Base-by-base conservation (phyloP, 441 rosid species). In the Gossypium lobatum region DNA sequence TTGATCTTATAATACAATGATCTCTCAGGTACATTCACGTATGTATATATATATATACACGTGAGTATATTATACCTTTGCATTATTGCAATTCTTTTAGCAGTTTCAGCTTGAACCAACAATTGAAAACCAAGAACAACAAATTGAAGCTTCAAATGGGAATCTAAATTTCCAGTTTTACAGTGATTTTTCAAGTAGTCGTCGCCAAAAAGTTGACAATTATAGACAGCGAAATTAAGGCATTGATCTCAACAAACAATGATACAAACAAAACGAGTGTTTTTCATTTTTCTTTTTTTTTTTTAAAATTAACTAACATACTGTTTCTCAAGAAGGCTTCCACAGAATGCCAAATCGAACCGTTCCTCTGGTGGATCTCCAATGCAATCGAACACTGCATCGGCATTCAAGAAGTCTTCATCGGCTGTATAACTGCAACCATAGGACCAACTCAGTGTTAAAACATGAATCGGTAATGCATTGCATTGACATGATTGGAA, bases 361-460 rank as follows among this genome's bases (percentile, higher is more conserved):
- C 83, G 82, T 83, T 92, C 97, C 63, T 89, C 95, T 0, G 97
- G 98, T 79, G 97, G 97, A 85, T 95, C 97, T 77, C 98, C 97
- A 59, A 95, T 95, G 90, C 84, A 88, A 69, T 92, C 97, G 17
- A 95, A 91, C 8, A 95, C 91, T 0, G 97, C 97, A 74, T 92
- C 98, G 21, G 97, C 98, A 45, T 91, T 89, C 61, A 54, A 73
- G 79, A 95, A 95, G 84, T 92, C 96, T 84, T 95, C 97, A 16
- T 88, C 92, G 0, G 94, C 91, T 0, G 97, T 95, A 87, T 95
- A 89, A 39, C 97, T 92, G 84, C 80, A 79, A 53, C 62, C 75
- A 75, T 18, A 75, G 54, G 13, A n/a, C 45, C 11, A 34, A 45
- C 4, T 54, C 14, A 63, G 31, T n/a, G 64, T 37, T 62, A 37